Base-by-base conservation (phyloP, 441 rosid species). In the Populus hybrid region DNA sequence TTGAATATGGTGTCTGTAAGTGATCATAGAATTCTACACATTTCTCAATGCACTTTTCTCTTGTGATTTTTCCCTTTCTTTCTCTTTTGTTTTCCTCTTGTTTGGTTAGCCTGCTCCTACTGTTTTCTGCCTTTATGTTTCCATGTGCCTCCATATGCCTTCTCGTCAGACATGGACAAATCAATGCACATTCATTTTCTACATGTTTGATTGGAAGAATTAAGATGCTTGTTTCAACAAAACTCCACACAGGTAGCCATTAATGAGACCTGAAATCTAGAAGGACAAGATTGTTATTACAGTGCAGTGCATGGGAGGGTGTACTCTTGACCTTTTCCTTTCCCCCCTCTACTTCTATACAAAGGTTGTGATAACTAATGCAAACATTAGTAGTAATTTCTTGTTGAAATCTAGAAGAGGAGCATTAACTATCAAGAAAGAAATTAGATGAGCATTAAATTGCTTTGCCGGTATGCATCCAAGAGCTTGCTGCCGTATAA, bases 71-170 rank as follows among this genome's bases (percentile, higher is more conserved):
- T 40, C 5, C 4, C 50, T 12, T 3, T 40, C 50, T 40, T 40
- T 40, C 36, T 34, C 36, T 34, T 6, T 34, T 34, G 36, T 34
- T 34, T 34, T 34, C 36, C 36, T 71, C 71, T 19, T 53, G 57
- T 32, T 57, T 35, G 24, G 23, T 72, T 57, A 14, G 14, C 19
- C 24, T 71, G 46, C 42, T 24, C 26, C 71, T 42, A 14, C 73
- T 42, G 71, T 46, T 40, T 50, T 35, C 53, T 6, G 72, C 80
- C 80, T 78, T 78, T 67, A 63, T 74, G 81, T 57, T 70, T 75
- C 76, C 79, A 75, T 80, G 82, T 80, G 79, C 82, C 67, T 34
- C 72, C 73, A 71, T 71, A 71, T 36, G 78, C 82, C 67, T 80
- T 64, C 75, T 74, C 73, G 63, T 2, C 73, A 75, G 76, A 69